Conservation (phyloP, 805 yeast genomes). For the Ogataea trehaloabstinens region DNA sequence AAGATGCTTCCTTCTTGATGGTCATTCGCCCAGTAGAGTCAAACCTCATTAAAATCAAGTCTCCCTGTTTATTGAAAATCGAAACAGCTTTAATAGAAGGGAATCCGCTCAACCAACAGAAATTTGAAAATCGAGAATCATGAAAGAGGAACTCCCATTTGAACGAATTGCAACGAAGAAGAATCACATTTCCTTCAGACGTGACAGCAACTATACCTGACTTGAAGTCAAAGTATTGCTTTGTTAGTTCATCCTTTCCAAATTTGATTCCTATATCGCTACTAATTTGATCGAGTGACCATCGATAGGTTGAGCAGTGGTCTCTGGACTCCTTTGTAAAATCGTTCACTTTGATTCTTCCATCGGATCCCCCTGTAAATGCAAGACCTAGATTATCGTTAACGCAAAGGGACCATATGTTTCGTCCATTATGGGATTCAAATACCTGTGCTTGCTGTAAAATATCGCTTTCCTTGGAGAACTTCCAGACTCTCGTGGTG, state of each 20-base stretch:
- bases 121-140: slow-evolving; percentile 27
- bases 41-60: slow-evolving; percentile 42
- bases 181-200: slow-evolving; percentile 54
- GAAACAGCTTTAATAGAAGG: slow-evolving; percentile 19
- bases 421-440: slow-evolving; percentile 81
- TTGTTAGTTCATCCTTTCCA: slow-evolving; percentile 53
- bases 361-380: slow-evolving; percentile 94
- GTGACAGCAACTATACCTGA: slow-evolving; percentile 53
- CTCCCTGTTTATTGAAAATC: slow-evolving; percentile 38
- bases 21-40: slow-evolving; percentile 33
- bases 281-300: slow-evolving; percentile 35
- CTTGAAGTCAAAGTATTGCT: slow-evolving; percentile 52
- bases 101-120: slow-evolving; percentile 28
- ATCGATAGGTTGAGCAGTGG: slow-evolving; percentile 28
- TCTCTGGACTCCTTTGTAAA: slow-evolving; percentile 34
- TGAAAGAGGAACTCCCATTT: slow-evolving; percentile 30
- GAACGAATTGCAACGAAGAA: slow-evolving; percentile 21
- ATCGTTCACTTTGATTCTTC: slow-evolving; percentile 67
- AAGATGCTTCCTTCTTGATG: slow-evolving; percentile 19
- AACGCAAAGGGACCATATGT: slow-evolving; percentile 78
- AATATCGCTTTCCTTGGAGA: slow-evolving; percentile 27
- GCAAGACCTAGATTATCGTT: slow-evolving; percentile 45
- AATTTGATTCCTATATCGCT: slow-evolving; percentile 27
- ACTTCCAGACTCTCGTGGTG: slow-evolving; percentile 76
- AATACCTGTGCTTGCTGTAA: slow-evolving; percentile 46